These are phyloP conservation scores for Penicillium crustosum DNA, from an alignment of 2,329 filamentous ascomycete genomes.

Conservation along the genomic window DNA sequence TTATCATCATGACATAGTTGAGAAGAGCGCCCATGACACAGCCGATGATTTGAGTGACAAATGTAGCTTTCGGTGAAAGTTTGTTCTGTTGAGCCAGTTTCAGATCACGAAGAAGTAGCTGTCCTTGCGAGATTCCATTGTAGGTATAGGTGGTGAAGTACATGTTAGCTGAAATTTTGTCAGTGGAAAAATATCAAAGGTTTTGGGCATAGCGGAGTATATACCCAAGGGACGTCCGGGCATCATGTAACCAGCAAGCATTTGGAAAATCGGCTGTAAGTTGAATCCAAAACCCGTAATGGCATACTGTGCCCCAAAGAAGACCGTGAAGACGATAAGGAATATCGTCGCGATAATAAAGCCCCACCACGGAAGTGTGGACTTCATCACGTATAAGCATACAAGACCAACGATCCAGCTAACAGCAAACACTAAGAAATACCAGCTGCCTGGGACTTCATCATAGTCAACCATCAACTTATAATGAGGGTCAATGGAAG, in stretches of 20 bases:
- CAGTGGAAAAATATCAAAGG: not conserved
- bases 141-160: not conserved
- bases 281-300: not conserved
- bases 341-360: not conserved
- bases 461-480: not conserved
- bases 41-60: not conserved
- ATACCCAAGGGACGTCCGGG: not conserved
- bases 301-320: not conserved
- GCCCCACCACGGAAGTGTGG: not conserved
- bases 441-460: not conserved
- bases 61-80: not conserved
- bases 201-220: not conserved
- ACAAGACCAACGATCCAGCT: not conserved
- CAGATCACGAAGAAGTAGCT: not conserved
- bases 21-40: not conserved
- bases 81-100: not conserved
- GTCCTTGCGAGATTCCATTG: not conserved
- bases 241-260: not conserved
- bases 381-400: not conserved
- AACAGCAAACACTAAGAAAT: not conserved
- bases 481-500: not conserved
- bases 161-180: not conserved
- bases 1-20: not conserved
- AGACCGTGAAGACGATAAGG: not conserved
- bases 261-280: not conserved